These are phyloP conservation scores for Aquilaria sinensis DNA, from an alignment of 345 rosid genomes.

Conservation along the genomic window DNA sequence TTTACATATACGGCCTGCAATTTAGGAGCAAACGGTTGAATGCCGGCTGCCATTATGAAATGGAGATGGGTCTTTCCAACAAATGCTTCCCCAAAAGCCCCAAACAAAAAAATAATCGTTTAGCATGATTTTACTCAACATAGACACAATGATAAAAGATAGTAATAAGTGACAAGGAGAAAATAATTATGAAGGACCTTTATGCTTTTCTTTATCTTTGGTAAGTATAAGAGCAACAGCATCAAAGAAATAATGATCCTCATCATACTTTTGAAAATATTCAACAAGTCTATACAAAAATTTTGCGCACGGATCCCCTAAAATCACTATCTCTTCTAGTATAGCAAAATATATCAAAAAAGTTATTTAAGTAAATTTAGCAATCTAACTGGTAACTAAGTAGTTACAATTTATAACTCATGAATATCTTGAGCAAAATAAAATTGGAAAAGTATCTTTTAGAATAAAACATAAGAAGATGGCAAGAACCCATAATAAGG, in stretches of 20 bases:
- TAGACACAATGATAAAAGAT: neutral
- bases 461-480: neutral
- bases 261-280: neutral
- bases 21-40: constrained; percentile 37
- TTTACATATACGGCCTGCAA: constrained; percentile 25
- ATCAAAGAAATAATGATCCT: constrained; percentile 13
- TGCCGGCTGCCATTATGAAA: constrained; percentile 25
- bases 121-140: neutral
- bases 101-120: neutral
- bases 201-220: constrained; percentile 23
- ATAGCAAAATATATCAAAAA: constrained; percentile 24
- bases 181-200: constrained; percentile 14
- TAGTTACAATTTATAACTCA: neutral
- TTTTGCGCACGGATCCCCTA: constrained; percentile 32
- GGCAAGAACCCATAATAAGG: neutral
- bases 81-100: constrained; percentile 11
- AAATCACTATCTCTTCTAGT: constrained; percentile 33
- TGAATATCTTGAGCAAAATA: neutral
- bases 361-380: neutral
- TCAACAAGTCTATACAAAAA: constrained; percentile 19
- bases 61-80: constrained; percentile 35
- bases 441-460: neutral
- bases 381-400: neutral
- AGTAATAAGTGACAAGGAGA: neutral
- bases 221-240: constrained; percentile 43